Conservation (phyloP, 2,329 filamentous ascomycete genomes). For the Penicillium frequentans region DNA sequence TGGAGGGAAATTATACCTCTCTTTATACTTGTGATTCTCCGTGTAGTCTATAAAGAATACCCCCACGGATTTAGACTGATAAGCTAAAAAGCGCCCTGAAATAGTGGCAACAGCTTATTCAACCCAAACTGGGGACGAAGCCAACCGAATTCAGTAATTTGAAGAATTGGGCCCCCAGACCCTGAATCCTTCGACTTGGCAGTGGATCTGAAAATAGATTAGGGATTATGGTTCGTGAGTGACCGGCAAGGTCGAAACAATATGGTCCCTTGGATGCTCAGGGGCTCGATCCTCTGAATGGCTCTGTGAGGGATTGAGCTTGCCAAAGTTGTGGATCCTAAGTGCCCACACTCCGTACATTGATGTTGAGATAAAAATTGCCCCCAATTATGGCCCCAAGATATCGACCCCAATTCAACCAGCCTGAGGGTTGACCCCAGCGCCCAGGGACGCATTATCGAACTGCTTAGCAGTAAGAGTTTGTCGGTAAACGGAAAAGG, state of each 20-base stretch:
- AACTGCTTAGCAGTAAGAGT: neutral
- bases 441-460: no score
- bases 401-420: neutral
- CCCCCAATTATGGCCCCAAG: neutral
- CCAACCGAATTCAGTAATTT: neutral
- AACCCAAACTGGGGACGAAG: neutral
- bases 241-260: neutral
- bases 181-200: neutral
- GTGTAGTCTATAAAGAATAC: neutral
- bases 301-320: neutral
- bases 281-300: neutral
- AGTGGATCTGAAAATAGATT: neutral
- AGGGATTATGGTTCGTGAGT: neutral
- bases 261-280: neutral
- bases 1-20: neutral
- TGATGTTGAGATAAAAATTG: neutral
- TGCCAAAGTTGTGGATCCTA: neutral
- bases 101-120: neutral
- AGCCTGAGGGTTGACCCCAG: neutral
- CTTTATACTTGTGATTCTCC: neutral
- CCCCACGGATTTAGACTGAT: neutral
- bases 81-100: neutral
- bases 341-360: neutral
- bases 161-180: neutral
- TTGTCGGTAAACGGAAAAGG: neutral